Conservation (phyloP, 352 stramenopile species). For the Globisporangium solare region DNA sequence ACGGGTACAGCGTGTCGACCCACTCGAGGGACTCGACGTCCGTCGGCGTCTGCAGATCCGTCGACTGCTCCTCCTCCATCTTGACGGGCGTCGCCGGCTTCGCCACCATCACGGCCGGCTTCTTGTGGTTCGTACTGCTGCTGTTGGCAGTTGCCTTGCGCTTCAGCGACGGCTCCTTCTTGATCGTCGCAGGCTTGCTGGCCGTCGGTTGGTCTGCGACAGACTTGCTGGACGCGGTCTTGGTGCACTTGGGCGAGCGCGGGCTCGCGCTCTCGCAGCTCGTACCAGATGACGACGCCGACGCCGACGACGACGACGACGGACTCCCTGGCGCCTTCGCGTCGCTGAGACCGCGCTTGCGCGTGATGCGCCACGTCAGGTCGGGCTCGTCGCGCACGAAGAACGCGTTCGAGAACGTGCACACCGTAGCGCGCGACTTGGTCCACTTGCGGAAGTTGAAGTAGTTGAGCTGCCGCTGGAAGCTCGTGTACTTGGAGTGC, state of each 20-base stretch:
- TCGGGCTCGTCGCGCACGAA: conserved; percentile 59
- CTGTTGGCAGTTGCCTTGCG: conserved; percentile 7
- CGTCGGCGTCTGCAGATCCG: not conserved
- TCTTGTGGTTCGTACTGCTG: not conserved
- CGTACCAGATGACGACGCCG: too few species aligned
- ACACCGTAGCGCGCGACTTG: conserved; percentile 63
- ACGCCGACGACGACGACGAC: too few species aligned
- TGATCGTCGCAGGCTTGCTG: not conserved
- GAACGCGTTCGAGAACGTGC: conserved; percentile 73
- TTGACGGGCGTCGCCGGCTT: conserved; percentile 2
- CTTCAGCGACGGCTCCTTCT: conserved; percentile 9
- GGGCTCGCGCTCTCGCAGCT: conserved; percentile 7
- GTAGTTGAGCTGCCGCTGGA: conserved; percentile 90
- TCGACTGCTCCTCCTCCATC: conserved; percentile 5
- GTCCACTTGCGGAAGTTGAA: conserved; percentile 88
- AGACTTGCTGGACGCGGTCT: not conserved
- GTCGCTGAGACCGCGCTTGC: conserved; percentile 36
- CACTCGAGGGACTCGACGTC: conserved; percentile 32
- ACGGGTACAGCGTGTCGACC: conserved; percentile 66
- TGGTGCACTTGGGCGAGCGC: conserved; percentile 10
- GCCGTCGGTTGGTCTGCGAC: not conserved
- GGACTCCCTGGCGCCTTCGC: conserved; percentile 6
- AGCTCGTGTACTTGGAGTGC: conserved; percentile 86
- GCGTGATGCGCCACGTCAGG: conserved; percentile 58
- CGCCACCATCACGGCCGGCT: not conserved